Evolutionary conservation across 1,139 yeast species (phyloP), one percentile per base, ranked within the genome.

Genomic region (Nadsonia starkeyi-henricii): DNA sequence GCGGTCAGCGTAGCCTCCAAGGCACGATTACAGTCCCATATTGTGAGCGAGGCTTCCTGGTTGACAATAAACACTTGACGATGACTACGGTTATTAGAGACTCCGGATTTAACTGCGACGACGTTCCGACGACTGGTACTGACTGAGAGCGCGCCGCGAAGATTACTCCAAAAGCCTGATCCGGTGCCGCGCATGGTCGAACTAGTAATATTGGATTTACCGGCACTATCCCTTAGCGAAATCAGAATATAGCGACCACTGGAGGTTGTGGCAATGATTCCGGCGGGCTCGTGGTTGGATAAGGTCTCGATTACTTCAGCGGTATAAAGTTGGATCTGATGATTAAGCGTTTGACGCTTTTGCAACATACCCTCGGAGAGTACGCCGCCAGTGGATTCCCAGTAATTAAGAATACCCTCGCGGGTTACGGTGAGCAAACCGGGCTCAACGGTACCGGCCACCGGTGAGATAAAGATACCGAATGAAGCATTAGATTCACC

Each of bases 211-310:
- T 50, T 47, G 1, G 88, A 80, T 57, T 78, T 80, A 43, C 94
- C 89, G 45, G 75, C 72, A 46, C 75, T 69, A 61, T 86, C 94
- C 53, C 85, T 73, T 39, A 86, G 68, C 0, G 81, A 70, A 3
- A 85, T 61, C 47, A 84, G 68, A 15, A 82, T 63, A 46, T 81
- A 75, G 53, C 93, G 68, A 43, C 85, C 86, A 57, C 75, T 70
- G 5, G 86, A 77, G 0, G 96, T 85, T 4, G 88, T 76, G 8
- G 83, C 62, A 1, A 81, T 70, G 4, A 86, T 67, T 1, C 95
- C 95, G 1, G 84, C 79, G 0, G 93, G 91, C 55, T 83, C 89
- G 17, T 80, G 72, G 53, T 76, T 77, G 52, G 78, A 76, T 1
- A 81, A 75, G 44, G 72, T 61, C 1, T 79, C 75, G 23, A 85